A percentile compares a stretch with the other conserved stretches of the same genome.
Conservation (phyloP, 2,329 filamentous ascomycete genomes). For the Nemania sp. region DNA sequence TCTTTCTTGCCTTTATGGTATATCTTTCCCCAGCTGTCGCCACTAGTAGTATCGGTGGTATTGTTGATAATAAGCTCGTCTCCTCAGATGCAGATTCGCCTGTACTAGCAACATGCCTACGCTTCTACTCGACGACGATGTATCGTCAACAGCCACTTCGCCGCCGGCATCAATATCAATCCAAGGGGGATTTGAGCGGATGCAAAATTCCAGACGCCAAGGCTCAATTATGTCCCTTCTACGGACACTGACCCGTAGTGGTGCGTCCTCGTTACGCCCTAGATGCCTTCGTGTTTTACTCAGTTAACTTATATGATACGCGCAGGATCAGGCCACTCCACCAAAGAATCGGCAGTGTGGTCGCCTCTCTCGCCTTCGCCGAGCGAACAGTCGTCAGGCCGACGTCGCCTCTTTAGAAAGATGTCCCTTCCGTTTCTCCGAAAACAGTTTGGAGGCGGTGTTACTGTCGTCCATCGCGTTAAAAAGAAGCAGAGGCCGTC, state of each 20-base stretch:
- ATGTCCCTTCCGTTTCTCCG: constrained; percentile 58
- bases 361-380: constrained; percentile 43
- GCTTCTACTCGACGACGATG: constrained; percentile 39
- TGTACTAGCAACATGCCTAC: constrained; percentile 38
- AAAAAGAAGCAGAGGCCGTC: constrained; percentile 55
- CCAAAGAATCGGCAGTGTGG: constrained; percentile 42
- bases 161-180: constrained; percentile 47
- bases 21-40: constrained; percentile 2
- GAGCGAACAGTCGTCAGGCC: constrained; percentile 39
- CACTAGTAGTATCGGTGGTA: constrained; percentile 3
- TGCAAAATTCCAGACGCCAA: constrained; percentile 55
- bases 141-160: constrained; percentile 37
- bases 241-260: constrained; percentile 57
- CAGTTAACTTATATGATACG: constrained; percentile 28
- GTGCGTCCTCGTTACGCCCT: constrained; percentile 38
- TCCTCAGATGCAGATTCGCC: constrained; percentile 47
- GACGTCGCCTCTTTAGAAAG: constrained; percentile 49
- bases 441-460: constrained; percentile 53
- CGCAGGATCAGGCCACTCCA: constrained; percentile 45
- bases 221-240: constrained; percentile 59
- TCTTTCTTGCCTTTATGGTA: constrained; percentile 29
- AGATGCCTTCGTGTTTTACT: not conserved
- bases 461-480: constrained; percentile 58
- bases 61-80: constrained; percentile 20
- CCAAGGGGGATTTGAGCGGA: constrained; percentile 43